Conservation (phyloP, 176 grass and related monocot species). For the Musa beccarii region DNA sequence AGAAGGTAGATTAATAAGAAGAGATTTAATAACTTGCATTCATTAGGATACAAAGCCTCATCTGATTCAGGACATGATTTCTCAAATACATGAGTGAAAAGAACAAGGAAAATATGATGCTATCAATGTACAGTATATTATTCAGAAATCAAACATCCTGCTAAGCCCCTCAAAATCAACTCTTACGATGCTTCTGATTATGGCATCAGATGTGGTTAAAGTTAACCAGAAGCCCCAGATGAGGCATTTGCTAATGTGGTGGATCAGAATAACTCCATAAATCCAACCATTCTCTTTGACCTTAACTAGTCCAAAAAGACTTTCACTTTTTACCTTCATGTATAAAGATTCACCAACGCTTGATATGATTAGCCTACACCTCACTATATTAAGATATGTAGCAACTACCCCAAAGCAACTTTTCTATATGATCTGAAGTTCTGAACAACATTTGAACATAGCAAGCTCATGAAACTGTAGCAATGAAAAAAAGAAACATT, state of each 20-base stretch:
- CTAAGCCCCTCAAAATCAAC: not conserved
- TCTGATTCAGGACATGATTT: too few relatives aligned
- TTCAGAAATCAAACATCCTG: not conserved
- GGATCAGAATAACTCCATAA: not conserved
- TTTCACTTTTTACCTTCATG: not conserved
- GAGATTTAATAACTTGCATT: not conserved
- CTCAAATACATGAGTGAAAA: too few relatives aligned
- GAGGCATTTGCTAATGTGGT: not conserved
- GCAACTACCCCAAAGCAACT: too few relatives aligned
- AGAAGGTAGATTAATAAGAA: not conserved
- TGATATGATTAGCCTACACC: not conserved
- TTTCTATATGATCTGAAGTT: too few relatives aligned
- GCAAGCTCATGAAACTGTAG: not conserved
- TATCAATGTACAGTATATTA: too few relatives aligned
- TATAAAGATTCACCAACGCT: not conserved
- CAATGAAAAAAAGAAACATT: not conserved
- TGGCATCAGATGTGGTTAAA: not conserved
- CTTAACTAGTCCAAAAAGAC: not conserved
- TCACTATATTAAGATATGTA: too few relatives aligned
- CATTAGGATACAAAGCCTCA: not conserved
- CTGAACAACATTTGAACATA: not conserved
- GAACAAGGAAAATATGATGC: too few relatives aligned
- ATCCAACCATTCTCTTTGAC: not conserved
- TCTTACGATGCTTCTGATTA: not conserved
- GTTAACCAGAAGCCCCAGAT: not conserved